Evolutionary conservation across 345 rosid genomes (phyloP), one percentile per base, ranked within the genome.

Genomic region (Linum tenue): DNA sequence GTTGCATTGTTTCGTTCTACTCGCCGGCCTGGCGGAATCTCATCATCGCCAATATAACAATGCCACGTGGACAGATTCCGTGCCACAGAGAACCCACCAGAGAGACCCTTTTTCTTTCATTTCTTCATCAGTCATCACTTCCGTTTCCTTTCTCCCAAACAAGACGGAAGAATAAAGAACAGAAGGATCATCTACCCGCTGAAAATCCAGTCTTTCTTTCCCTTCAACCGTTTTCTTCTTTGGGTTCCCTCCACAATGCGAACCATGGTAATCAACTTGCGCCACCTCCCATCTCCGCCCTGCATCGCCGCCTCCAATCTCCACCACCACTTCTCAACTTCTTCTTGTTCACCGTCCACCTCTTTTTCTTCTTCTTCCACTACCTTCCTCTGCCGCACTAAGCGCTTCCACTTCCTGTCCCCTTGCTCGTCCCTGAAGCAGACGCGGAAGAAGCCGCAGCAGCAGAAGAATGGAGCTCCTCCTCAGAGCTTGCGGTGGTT

Each of bases 391-490:
- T 22, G 31, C 31, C 31, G 31, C 53, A 48, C 53, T 48, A 80
- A 66, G 65, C 90, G 92, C 66, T 84, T 83, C 68, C 86, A 86
- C 64, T 90, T 88, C 79, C 74, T 88, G 17, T 79, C 74, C 48
- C 86, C 97, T 55, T 83, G 85, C 64, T 90, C 95, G 63, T 86
- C 96, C 60, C 83, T 90, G 12, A 86, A 81, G 58, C 94, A 87
- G 38, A 70, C 88, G 11, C 36, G 38, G 7, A 86, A 80, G 79
- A 84, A 92, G 70, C 86, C 78, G 62, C 81, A 73, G 67, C 76
- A 90, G 61, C 85, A 84, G 43, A 84, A 78, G 55, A 71, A 76
- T 17, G 77, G 63, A 67, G 80, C 85, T 37, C 96, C 96, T 35
- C 96, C 96, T 3, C 88, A 73, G 77, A 90, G 86, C 69, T 75